Percentiles rank a stretch among this genome's conserved stretches.
Conservation (phyloP, 2,329 filamentous ascomycete genomes). For the Harringtonia lauricola region DNA sequence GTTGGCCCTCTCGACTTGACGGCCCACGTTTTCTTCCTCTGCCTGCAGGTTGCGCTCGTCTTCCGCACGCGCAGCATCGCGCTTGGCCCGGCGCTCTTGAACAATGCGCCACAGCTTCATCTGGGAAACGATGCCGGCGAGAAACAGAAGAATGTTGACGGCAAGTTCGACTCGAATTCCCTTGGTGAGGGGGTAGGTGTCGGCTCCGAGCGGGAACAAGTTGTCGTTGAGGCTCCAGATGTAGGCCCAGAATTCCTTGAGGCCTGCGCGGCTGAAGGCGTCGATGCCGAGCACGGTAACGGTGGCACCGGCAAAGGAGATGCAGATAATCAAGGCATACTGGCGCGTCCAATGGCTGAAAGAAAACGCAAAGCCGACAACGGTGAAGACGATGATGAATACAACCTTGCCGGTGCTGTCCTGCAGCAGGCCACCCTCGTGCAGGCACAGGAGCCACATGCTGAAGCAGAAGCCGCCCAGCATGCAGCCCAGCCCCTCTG, state of each 20-base stretch:
- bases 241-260: conserved; percentile 95
- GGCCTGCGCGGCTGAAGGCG: conserved; percentile 76
- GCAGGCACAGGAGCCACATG: conserved; percentile 83
- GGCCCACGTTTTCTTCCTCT: conserved; percentile 61
- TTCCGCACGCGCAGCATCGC: conserved; percentile 36
- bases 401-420: conserved; percentile 52
- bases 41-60: conserved; percentile 42
- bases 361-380: conserved; percentile 60
- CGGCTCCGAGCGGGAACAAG: conserved; percentile 65
- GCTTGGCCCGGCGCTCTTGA: conserved; percentile 46
- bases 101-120: conserved; percentile 78
- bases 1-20: conserved; percentile 51
- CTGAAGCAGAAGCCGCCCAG: conserved; percentile 74
- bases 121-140: conserved; percentile 73
- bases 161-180: conserved; percentile 81
- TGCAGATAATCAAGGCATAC: conserved; percentile 65
- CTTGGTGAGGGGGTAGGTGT: conserved; percentile 75
- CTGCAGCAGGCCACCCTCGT: conserved; percentile 62
- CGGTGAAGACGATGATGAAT: conserved; percentile 64
- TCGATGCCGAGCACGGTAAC: conserved; percentile 75
- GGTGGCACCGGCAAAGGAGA: conserved; percentile 74
- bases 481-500: conserved; percentile 71
- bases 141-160: conserved; percentile 59
- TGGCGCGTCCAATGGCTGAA: conserved; percentile 68
- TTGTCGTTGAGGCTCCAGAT: conserved; percentile 74